Base-by-base conservation (phyloP, 805 yeast genomes). In the Blastobotrys muscicola region DNA sequence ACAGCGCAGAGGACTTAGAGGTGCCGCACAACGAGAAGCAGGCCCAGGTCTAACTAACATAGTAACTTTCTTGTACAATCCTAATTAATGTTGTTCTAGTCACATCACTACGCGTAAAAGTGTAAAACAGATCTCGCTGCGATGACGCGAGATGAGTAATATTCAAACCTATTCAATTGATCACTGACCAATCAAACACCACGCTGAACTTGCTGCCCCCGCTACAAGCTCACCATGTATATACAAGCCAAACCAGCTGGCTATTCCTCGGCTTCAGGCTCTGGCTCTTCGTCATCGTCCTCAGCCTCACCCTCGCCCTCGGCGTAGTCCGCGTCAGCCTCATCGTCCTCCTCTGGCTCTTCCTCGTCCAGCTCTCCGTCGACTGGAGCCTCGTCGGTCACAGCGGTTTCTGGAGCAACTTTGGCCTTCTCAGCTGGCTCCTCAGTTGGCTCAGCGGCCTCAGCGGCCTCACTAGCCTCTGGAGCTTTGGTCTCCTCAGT, bases 211-310 rank as follows among this genome's bases (percentile, higher is more conserved):
- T 3, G 7, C 23, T 6, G 33, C 16, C 14, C 23, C 41, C 23
- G 7, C 33, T 26, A 34, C 7, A 7, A 20, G 26, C 26, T 6
- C 6, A 20, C 6, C 26, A 6, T 20, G 26, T 20, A 20, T 20
- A 20, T 20, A 20, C 29, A 11, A 12, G 33, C 33, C n/a, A 31
- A 11, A 12, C n/a, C 33, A 11, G 33, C 33, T 31, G 33, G 5
- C 29, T 15, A 10, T 5, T 36, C 30, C 29, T 16, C 30, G n/a
- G 41, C 30, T 34, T 38, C 33, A n/a, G 34, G 14, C 23, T 14
- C 34, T 9, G 20, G 34, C 14, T 29, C 41, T 7, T 29, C 29
- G 13, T 84, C 87, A 12, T 87, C 84, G 69, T 36, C 66, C 45
- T 58, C 74, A 16, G 68, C 70, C 74, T 7, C 71, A 69, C 68